Base-by-base conservation (phyloP, 192 early-diverging fungal species). In the Backusella luteola region DNA sequence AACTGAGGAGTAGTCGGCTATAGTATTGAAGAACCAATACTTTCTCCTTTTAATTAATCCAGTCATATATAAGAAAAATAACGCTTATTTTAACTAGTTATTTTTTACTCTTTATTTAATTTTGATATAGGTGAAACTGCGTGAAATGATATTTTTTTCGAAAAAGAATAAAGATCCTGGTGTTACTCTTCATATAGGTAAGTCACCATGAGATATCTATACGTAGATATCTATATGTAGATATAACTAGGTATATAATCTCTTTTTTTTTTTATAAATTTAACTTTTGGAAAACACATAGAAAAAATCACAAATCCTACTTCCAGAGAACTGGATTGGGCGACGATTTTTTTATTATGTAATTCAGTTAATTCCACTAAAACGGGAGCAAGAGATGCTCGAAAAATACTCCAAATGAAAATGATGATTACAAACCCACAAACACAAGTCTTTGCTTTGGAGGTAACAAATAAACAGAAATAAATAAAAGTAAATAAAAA, bases 331-430 rank as follows among this genome's bases (percentile, higher is more conserved):
- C n/a, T 79, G 41, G 82, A 83, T 71, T 83, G 78, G 82, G 46
- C 76, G 9, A 36, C 79, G 7, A 59, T 77, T 15, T 74, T 80
- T 44, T 49, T 75, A 36, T 73, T 83, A 17, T 79, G 82, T 63
- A 69, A 80, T 34, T 59, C 63, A 5, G 59, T 83, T 19, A 77
- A 79, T 26, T 70, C 46, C 2, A 71, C 82, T 32, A 78, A 83
- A 17, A 67, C 68, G 34, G 82, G 82, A 15, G 82, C 78, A 36
- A 83, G 79, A 73, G 82, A 83, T 66, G 82, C 82, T 19, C 59
- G 82, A 34, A 83, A 83, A 46, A 53, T 75, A 0, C 73, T 83
- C 9, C 82, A 83, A 44, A 83, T 75, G 72, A 83, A 83, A 32
- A 79, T 77, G 71, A 34, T 79, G 6, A 29, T 49, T 2, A 32